Evolutionary conservation across 768 basidiomycete genomes (phyloP).

Genomic region (Calvatia gigantea): DNA sequence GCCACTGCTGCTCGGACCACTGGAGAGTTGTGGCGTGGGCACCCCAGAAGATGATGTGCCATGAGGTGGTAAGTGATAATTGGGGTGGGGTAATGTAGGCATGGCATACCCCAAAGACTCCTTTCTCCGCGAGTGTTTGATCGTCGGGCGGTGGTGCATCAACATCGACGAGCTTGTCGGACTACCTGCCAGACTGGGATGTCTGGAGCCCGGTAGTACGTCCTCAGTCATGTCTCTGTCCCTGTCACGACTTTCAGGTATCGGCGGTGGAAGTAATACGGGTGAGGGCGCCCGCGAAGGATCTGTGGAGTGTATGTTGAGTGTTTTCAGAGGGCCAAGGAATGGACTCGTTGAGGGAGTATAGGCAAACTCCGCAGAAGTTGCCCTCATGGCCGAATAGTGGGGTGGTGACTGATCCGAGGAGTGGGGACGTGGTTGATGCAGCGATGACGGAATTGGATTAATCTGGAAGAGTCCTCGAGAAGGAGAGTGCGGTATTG

Average conservation of each 20-base stretch:
- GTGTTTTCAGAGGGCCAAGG: conserved; percentile 70
- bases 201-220: conserved; percentile 1
- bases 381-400: conserved; percentile 26
- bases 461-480: conserved; percentile 30
- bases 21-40: conserved; percentile 59
- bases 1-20: conserved; percentile 60
- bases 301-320: conserved; percentile 70
- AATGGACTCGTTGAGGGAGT: conserved; percentile 81
- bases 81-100: conserved; percentile 3
- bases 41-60: conserved; percentile 28
- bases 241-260: conserved; percentile 2
- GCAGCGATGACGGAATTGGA: conserved; percentile 16
- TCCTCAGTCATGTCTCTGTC: conserved; percentile 9
- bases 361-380: conserved; percentile 33
- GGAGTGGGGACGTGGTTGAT: conserved; percentile 18
- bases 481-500: conserved; percentile 27
- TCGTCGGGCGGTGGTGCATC: conserved; percentile 6
- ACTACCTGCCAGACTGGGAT: conserved; percentile 12
- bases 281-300: conserved; percentile 74
- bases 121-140: conserved; percentile 1
- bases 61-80: conserved; percentile 13
- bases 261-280: conserved; percentile 56
- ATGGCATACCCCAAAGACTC: conserved; percentile 10
- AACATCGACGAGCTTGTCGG: conserved; percentile 13
- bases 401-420: conserved; percentile 29